A percentile compares a stretch with the other conserved stretches of the same genome.
These are phyloP conservation scores for Serendipita indica DNA, from an alignment of 768 basidiomycete species.

Conservation along the genomic window DNA sequence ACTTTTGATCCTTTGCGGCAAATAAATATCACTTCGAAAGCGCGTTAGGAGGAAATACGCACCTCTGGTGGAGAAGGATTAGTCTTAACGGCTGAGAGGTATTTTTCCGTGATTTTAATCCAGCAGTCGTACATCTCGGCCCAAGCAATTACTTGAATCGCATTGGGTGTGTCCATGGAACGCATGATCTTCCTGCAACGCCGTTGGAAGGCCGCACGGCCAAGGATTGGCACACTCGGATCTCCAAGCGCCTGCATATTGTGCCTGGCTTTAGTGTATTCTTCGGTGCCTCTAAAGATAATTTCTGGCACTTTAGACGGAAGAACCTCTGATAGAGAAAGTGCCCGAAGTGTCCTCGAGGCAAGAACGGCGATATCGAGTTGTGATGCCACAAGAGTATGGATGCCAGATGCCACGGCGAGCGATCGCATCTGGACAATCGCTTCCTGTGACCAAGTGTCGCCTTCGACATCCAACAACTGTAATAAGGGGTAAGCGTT, in stretches of 20 bases:
- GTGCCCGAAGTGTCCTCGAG: neutral
- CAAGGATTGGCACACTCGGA: constrained; percentile 51
- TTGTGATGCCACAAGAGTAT: constrained; percentile 55
- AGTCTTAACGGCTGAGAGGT: neutral
- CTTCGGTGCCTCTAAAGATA: neutral
- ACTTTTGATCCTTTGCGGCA: constrained; percentile 45
- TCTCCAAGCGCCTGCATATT: constrained; percentile 71
- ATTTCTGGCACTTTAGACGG: neutral
- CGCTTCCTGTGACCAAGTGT: neutral
- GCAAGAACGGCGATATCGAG: constrained; percentile 37
- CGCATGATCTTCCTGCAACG: constrained; percentile 59
- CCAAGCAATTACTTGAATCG: constrained; percentile 68
- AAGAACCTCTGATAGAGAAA: neutral
- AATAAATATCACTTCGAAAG: neutral
- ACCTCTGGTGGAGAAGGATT: neutral
- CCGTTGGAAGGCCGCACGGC: constrained; percentile 68
- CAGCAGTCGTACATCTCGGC: constrained; percentile 69
- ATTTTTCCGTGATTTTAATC: constrained; percentile 18
- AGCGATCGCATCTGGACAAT: constrained; percentile 8
- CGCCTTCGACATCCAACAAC: neutral
- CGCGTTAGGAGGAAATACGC: neutral
- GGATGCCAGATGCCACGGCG: constrained; percentile 37
- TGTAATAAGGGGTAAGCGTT: neutral
- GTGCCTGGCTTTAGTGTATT: constrained; percentile 24
- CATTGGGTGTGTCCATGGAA: constrained; percentile 43